These are phyloP conservation scores for Amesomyces nigricolor DNA, from an alignment of 2,329 filamentous ascomycete species.

Conservation along the genomic window DNA sequence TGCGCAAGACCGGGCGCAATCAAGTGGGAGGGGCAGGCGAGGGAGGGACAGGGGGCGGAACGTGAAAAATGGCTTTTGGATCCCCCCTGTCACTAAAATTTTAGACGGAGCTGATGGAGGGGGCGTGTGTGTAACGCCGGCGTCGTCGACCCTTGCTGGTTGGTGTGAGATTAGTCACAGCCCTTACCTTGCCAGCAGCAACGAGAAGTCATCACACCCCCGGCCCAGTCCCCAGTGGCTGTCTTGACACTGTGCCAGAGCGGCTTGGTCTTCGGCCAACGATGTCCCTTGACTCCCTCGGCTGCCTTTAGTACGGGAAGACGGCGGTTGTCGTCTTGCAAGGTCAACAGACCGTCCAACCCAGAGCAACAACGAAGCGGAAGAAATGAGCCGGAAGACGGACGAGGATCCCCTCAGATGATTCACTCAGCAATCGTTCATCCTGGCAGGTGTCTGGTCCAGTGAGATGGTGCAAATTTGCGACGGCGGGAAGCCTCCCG, in stretches of 20 bases:
- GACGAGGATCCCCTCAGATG: constrained; percentile 10
- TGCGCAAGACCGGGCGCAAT: constrained; percentile 13
- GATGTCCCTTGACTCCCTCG: not conserved
- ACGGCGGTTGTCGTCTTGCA: too few relatives aligned
- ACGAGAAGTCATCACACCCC: constrained; percentile 17
- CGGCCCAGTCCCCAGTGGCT: constrained; percentile 9
- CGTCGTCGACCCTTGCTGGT: constrained; percentile 8
- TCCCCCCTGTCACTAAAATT: constrained; percentile 16
- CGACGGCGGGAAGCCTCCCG: constrained; percentile 21
- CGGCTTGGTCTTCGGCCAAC: constrained; percentile 12
- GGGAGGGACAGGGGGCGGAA: constrained; percentile 3
- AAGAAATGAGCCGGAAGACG: not conserved
- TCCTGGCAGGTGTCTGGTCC: constrained; percentile 13
- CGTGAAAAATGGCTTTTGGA: constrained; percentile 7
- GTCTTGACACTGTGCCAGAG: constrained; percentile 18
- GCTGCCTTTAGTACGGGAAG: too few relatives aligned
- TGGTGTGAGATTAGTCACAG: constrained; percentile 15
- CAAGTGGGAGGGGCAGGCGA: constrained; percentile 6
- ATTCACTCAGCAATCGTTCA: constrained; percentile 23
- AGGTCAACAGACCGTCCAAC: too few relatives aligned
- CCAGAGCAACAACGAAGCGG: not conserved
- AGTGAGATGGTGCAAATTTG: constrained; percentile 19
- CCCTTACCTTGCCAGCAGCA: constrained; percentile 8
- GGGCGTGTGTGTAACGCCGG: constrained; percentile 10
- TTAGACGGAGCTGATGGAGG: constrained; percentile 14